Evolutionary conservation across 2,329 filamentous ascomycete species (phyloP), one percentile per base, ranked within the genome.

Genomic region (Cucurbitaria berberidis): DNA sequence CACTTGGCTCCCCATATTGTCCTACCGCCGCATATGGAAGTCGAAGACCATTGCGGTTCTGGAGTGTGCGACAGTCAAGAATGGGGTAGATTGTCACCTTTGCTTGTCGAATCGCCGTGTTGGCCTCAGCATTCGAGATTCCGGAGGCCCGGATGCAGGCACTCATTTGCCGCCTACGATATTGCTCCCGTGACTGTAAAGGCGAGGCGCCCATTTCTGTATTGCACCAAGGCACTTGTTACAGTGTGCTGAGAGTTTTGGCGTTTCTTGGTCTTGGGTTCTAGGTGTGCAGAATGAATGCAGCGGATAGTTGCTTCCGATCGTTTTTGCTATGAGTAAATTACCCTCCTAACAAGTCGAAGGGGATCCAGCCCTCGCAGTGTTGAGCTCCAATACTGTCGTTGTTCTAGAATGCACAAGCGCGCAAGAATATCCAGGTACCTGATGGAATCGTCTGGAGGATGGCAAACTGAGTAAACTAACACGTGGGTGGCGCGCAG

Each of bases 1-100:
- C 39, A 57, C 58, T 48, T 60, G 48, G 52, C 57, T 19, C 29
- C 47, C 48, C 44, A 67, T 55, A 66, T 64, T 64, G 51, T 57
- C 48, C 35, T 42, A 44, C 53, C 46, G 53, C 57, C 49, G 45
- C 46, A 56, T 60, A 48, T 51, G 60, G 59, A 45, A 60, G 44
- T 26, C 51, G 24, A 29, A 34, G 53, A 34, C 50, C 29, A 50
- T 55, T 50, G 29, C 42, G 41, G 48, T 48, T 67, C 53, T 62
- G 52, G 50, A 55, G 42, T 48, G 49, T 55, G 30, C 16, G 18
- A 45, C 45, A 56, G 48, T 36, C 36, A 39, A n/a, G 32, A 48
- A 41, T 35, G n/a, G 35, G 35, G 42, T 52, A 64, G 36, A 58
- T 50, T 59, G 53, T 56, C 53, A 54, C 30, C 42, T 48, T 42